These are phyloP conservation scores for Pichia sp. DNA, from an alignment of 1,139 yeast genomes.

Conservation along the genomic window DNA sequence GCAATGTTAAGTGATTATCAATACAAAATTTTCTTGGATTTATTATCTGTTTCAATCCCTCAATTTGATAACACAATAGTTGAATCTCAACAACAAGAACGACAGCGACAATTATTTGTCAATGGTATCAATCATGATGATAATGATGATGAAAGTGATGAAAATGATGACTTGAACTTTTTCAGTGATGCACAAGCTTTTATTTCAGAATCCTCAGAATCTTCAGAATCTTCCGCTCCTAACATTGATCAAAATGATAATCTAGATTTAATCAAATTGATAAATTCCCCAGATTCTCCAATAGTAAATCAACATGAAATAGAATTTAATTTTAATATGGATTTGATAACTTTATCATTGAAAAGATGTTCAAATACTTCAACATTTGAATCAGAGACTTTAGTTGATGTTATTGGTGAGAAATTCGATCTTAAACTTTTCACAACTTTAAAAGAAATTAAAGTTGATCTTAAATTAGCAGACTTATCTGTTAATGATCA, in stretches of 20 bases:
- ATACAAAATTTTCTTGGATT: constrained; percentile 76
- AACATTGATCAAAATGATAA: neutral
- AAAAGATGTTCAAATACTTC: constrained; percentile 59
- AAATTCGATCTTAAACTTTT: constrained; percentile 52
- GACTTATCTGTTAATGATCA: constrained; percentile 70
- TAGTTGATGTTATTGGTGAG: constrained; percentile 70
- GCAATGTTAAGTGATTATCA: constrained; percentile 82
- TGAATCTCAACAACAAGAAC: constrained; percentile 3
- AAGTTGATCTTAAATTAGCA: constrained; percentile 54
- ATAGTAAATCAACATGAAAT: constrained; percentile 46
- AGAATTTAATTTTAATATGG: constrained; percentile 66
- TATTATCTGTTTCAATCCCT: constrained; percentile 65
- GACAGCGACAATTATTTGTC: too few relatives aligned
- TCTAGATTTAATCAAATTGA: neutral
- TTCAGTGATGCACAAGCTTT: constrained; percentile 5
- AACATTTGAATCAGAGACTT: constrained; percentile 55
- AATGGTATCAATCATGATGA: neutral
- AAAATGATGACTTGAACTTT: neutral
- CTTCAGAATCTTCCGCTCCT: neutral
- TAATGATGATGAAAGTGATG: constrained; percentile 1
- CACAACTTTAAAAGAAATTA: constrained; percentile 56
- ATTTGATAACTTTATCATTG: constrained; percentile 53
- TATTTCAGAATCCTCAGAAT: neutral
- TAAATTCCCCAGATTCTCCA: constrained; percentile 1
- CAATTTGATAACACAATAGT: constrained; percentile 30